Evolutionary conservation across 768 basidiomycete genomes (phyloP).

Genomic region (Pseudohyphozyma bogoriensis): DNA sequence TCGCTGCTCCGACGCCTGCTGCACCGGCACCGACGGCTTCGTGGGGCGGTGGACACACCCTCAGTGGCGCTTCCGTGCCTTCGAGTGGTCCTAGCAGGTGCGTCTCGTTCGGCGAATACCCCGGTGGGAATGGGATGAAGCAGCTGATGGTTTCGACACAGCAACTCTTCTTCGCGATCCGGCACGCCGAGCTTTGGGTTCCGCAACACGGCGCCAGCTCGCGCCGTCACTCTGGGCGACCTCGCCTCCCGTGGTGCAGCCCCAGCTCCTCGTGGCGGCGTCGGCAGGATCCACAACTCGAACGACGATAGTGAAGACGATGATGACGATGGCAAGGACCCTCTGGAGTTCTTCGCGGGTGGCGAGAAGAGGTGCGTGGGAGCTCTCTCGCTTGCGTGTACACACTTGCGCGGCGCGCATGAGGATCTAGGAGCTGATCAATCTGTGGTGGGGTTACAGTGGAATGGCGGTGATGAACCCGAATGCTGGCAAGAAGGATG

Average conservation of each 20-base stretch:
- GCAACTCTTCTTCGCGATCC: conserved; percentile 5
- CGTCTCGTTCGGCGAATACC: background rate
- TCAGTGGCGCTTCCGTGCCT: background rate
- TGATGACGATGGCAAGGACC: conserved; percentile 42
- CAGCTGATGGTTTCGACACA: background rate
- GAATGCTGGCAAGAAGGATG: conserved; percentile 53
- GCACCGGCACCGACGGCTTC: background rate
- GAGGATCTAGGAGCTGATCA: background rate
- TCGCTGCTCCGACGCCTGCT: background rate
- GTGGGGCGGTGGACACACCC: background rate
- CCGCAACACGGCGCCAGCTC: conserved; percentile 11
- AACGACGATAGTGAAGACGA: conserved; percentile 44
- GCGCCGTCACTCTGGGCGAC: conserved; percentile 22
- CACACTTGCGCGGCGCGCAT: background rate
- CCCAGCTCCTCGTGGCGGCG: background rate
- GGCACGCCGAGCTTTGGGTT: conserved; percentile 12
- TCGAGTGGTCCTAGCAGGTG: background rate
- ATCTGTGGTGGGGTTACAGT: conserved; percentile 41
- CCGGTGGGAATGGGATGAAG: no score
- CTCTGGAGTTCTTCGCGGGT: conserved; percentile 78
- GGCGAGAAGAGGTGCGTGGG: conserved; percentile 70
- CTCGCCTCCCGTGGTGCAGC: conserved; percentile 5
- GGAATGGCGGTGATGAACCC: conserved; percentile 86
- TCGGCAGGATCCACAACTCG: conserved; percentile 1
- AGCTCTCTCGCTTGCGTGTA: conserved; percentile 1